These are phyloP conservation scores for Ceratobasidium sp. DNA, from an alignment of 1,284 basidiomycete species.

Conservation along the genomic window DNA sequence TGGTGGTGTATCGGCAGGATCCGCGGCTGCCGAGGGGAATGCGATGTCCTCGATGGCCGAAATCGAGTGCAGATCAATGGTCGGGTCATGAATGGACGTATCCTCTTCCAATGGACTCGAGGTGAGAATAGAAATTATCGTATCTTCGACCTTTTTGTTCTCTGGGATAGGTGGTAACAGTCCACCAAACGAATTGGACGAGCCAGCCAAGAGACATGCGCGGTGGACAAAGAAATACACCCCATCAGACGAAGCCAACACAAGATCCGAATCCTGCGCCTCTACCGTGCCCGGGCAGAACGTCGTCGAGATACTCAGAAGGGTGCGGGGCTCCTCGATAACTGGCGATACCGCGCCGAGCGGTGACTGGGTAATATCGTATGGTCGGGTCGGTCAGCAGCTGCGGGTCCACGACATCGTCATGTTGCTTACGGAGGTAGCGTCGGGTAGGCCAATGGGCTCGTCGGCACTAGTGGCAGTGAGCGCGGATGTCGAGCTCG, in stretches of 20 bases:
- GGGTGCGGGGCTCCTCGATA: conserved; percentile 35
- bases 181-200: conserved; percentile 42
- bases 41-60: conserved; percentile 18
- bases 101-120: conserved; percentile 30
- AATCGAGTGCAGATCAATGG: conserved; percentile 40
- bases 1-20: conserved; percentile 19
- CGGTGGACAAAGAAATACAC: conserved; percentile 46
- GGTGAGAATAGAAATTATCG: not conserved
- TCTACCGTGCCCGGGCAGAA: conserved; percentile 44
- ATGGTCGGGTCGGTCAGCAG: not conserved
- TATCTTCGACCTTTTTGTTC: conserved; percentile 12
- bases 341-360: conserved; percentile 13
- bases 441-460: not conserved
- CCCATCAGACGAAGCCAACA: conserved; percentile 42
- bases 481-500: conserved; percentile 25
- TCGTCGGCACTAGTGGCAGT: conserved; percentile 8
- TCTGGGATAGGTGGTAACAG: conserved; percentile 24
- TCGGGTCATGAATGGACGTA: conserved; percentile 35
- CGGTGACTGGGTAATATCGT: conserved; percentile 4
- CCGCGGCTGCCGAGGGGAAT: not conserved
- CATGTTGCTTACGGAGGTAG: conserved; percentile 32
- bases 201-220: conserved; percentile 32
- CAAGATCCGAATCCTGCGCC: conserved; percentile 41
- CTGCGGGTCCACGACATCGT: not conserved
- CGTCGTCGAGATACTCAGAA: conserved; percentile 44